Evolutionary conservation across 768 basidiomycete species (phyloP).

Genomic region (Pulveroboletus ravenelii): DNA sequence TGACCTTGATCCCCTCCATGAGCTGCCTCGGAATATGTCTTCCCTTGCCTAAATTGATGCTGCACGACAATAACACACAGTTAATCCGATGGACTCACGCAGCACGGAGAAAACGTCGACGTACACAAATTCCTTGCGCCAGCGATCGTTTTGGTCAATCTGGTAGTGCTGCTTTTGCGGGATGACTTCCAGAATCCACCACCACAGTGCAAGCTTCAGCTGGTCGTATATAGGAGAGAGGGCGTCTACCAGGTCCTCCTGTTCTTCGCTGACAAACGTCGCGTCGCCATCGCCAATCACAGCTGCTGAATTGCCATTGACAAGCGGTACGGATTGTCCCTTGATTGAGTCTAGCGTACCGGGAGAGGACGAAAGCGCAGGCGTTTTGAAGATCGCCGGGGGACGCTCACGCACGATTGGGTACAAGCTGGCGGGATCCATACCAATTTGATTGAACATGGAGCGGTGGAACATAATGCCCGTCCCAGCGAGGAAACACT

Average conservation of each 20-base stretch:
- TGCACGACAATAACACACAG: not conserved
- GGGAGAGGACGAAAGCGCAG: constrained; percentile 8
- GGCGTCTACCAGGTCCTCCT: constrained; percentile 60
- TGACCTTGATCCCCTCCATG: constrained; percentile 35
- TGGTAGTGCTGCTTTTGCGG: constrained; percentile 34
- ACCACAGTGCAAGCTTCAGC: constrained; percentile 40
- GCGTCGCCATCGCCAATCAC: constrained; percentile 18
- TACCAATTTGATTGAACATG: constrained; percentile 38
- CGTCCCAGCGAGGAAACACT: constrained; percentile 51
- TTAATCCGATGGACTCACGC: not conserved
- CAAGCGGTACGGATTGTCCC: constrained; percentile 1
- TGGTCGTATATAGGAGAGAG: constrained; percentile 52
- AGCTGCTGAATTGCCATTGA: constrained; percentile 8
- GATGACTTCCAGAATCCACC: constrained; percentile 67
- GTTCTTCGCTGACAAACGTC: constrained; percentile 44
- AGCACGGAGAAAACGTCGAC: not conserved
- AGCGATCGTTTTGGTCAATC: constrained; percentile 17
- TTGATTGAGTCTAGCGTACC: constrained; percentile 12
- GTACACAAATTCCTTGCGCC: constrained; percentile 17
- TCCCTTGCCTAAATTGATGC: constrained; percentile 38
- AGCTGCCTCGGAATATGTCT: constrained; percentile 40
- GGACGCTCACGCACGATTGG: constrained; percentile 39
- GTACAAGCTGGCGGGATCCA: constrained; percentile 46
- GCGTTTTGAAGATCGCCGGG: constrained; percentile 33
- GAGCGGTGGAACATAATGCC: constrained; percentile 56